Percentiles rank a stretch among this genome's conserved stretches.
Conservation (phyloP, 805 yeast species). For the Pichia thaimueangensis region DNA sequence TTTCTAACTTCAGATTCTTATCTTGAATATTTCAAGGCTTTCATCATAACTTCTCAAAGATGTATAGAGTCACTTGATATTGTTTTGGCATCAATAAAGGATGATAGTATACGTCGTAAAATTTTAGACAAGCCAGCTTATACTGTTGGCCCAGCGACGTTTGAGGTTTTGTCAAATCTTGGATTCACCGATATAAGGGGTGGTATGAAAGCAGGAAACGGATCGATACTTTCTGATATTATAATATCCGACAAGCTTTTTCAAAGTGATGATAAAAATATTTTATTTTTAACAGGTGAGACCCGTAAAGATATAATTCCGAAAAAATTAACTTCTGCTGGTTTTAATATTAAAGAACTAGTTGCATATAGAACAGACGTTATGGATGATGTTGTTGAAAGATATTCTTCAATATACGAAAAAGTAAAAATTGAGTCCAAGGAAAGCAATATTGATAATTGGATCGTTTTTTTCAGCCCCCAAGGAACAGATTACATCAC, state of each 20-base stretch:
- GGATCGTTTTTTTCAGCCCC: slow-evolving; percentile 89
- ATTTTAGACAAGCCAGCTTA: slow-evolving; percentile 50
- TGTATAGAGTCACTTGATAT: slow-evolving; percentile 75
- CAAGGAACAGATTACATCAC: slow-evolving; percentile 73
- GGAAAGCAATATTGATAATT: slow-evolving; percentile 25
- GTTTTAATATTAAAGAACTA: slow-evolving; percentile 46
- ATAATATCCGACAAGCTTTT: slow-evolving; percentile 37
- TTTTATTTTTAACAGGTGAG: slow-evolving; percentile 81
- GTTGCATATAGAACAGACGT: slow-evolving; percentile 65
- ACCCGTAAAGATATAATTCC: slow-evolving; percentile 80
- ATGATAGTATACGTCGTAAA: slow-evolving; percentile 9
- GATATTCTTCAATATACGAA: slow-evolving; percentile 11
- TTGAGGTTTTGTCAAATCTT: slow-evolving; percentile 42
- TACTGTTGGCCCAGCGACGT: slow-evolving; percentile 92
- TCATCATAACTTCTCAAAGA: slow-evolving; percentile 84
- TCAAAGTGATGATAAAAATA: slow-evolving; percentile 22
- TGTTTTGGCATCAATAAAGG: slow-evolving; percentile 30
- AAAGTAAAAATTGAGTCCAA: slow-evolving; percentile 25
- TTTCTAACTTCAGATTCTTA: slow-evolving; percentile 41
- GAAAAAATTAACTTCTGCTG: slow-evolving; percentile 38
- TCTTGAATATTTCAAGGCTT: slow-evolving; percentile 35
- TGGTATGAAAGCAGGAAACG: slow-evolving; percentile 76
- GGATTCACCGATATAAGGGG: slow-evolving; percentile 72
- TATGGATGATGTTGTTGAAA: slow-evolving; percentile 37
- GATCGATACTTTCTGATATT: slow-evolving; percentile 57